These are phyloP conservation scores for Trichophyton rubrum DNA, from an alignment of 2,329 filamentous ascomycete species.

Conservation along the genomic window DNA sequence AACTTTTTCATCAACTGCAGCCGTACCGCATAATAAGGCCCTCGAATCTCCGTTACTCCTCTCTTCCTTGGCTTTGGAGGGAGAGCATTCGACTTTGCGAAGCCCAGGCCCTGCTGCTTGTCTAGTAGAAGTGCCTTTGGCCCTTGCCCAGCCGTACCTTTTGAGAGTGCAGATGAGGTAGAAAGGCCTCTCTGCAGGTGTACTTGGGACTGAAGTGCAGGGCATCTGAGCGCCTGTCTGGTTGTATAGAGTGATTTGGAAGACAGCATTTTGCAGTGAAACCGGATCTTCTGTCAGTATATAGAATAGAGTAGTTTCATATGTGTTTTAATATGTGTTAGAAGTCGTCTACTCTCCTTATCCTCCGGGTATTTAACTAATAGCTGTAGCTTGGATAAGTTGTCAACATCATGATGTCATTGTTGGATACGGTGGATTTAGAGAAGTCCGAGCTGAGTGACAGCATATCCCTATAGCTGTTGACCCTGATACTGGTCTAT, in stretches of 20 bases:
- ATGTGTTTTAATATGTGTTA: not conserved
- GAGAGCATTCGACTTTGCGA: slow-evolving; percentile 38
- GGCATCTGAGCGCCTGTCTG: not conserved
- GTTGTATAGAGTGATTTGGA: not conserved
- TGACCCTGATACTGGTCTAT: too few species aligned
- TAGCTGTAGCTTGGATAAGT: not conserved
- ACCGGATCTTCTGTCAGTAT: too few species aligned
- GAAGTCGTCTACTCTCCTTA: not conserved
- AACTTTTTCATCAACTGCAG: too few species aligned
- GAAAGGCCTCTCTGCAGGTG: not conserved
- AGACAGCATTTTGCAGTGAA: not conserved
- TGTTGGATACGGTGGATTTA: not conserved
- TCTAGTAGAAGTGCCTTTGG: slow-evolving; percentile 36
- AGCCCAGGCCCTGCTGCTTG: slow-evolving; percentile 38
- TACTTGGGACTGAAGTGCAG: not conserved
- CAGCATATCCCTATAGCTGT: not conserved
- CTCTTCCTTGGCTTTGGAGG: slow-evolving; percentile 38
- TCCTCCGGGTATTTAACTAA: not conserved
- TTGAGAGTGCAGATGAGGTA: not conserved
- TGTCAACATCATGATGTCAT: not conserved
- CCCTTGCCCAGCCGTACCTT: not conserved
- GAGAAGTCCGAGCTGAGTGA: not conserved
- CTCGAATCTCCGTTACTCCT: slow-evolving; percentile 44
- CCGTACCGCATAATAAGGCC: slow-evolving; percentile 42
- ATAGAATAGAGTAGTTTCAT: not conserved